phyloP scores from a whole-genome alignment of 176 grass and related monocot genomes.

The Carex parvula region DNA sequence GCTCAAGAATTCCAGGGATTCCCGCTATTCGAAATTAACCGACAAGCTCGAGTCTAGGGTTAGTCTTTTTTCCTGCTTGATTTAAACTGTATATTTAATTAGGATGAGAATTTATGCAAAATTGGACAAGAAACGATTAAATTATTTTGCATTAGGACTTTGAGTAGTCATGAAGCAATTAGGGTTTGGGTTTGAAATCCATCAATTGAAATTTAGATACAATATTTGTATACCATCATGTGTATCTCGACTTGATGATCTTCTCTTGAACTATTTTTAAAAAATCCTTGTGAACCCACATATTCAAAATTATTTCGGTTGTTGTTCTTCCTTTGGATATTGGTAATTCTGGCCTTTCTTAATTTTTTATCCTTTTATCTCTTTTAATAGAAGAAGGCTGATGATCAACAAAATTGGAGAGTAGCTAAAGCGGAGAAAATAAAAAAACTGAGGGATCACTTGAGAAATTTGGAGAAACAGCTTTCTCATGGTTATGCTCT shows the following conservation, averaged over 20 bases:
- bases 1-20: constrained; percentile 56
- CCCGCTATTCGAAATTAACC: constrained; percentile 47
- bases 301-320: not conserved
- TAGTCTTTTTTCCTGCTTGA: not conserved
- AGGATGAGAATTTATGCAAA: not conserved
- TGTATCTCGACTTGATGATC: not conserved
- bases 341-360: constrained; percentile 14
- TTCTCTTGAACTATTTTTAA: not conserved
- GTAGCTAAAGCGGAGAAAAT: constrained; percentile 55
- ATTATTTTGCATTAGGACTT: constrained; percentile 3
- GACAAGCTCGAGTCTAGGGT: constrained; percentile 61
- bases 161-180: not conserved
- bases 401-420: constrained; percentile 74
- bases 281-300: not conserved
- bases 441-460: constrained; percentile 55
- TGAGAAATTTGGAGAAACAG: constrained; percentile 46
- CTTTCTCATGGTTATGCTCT: constrained; percentile 41
- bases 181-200: not conserved
- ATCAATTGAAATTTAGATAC: not conserved
- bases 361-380: not conserved
- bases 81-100: not conserved
- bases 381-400: constrained; percentile 51
- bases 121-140: not conserved
- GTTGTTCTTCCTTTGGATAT: not conserved
- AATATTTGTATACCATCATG: not conserved